Conservation (phyloP, 164 flowering plant species). For the Vitis amurensis region DNA sequence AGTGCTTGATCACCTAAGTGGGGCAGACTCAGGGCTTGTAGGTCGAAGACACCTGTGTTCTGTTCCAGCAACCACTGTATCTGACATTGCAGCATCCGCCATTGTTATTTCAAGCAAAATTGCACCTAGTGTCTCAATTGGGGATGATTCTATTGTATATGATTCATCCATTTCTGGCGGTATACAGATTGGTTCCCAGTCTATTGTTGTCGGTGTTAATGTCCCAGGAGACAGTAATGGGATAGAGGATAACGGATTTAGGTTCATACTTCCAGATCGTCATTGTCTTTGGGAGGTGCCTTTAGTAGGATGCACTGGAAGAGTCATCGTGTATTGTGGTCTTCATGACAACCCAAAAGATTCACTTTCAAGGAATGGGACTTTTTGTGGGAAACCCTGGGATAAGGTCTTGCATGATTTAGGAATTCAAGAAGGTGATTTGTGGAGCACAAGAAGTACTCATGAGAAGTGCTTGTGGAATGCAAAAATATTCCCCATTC, state of each 20-base stretch:
- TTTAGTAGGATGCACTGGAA: conserved; percentile 54
- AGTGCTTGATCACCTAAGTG: conserved; percentile 88
- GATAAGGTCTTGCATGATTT: conserved; percentile 62
- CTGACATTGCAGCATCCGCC: conserved; percentile 91
- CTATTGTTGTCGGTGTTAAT: conserved; percentile 80
- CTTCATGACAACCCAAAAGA: conserved; percentile 94
- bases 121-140: conserved; percentile 84
- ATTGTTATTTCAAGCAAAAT: conserved; percentile 84
- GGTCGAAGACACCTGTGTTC: conserved; percentile 96
- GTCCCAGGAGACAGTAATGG: conserved; percentile 37
- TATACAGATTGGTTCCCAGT: conserved; percentile 81
- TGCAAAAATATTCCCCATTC: conserved; percentile 80
- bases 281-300: conserved; percentile 99
- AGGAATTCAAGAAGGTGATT: conserved; percentile 64
- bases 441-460: conserved; percentile 50
- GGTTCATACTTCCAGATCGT: conserved; percentile 91
- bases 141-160: conserved; percentile 89
- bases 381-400: conserved; percentile 98
- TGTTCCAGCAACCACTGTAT: conserved; percentile 88
- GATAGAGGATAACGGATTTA: conserved; percentile 29
- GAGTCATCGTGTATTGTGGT: conserved; percentile 85
- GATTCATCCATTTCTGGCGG: conserved; percentile 77
- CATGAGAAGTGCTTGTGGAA: conserved; percentile 88
- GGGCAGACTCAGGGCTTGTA: conserved; percentile 61
- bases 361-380: conserved; percentile 59